A percentile compares a stretch with the other conserved stretches of the same genome.
These are phyloP conservation scores for Coemansia sp. DNA, from an alignment of 192 early-diverging fungal genomes.

Conservation along the genomic window DNA sequence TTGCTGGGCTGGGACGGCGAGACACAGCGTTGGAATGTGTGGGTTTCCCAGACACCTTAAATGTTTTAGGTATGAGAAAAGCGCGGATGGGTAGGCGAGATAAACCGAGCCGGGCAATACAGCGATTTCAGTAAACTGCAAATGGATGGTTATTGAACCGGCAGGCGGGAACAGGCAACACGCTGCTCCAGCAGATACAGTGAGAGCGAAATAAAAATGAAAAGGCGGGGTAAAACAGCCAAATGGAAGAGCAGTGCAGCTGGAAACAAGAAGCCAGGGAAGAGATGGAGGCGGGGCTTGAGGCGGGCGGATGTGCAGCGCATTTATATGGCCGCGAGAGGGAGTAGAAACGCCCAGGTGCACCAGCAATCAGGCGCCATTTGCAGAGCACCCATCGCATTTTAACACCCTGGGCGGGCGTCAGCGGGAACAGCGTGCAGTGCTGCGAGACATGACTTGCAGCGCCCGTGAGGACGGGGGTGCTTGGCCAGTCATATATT, in stretches of 20 bases:
- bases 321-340: slow-evolving; percentile 2
- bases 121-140: background rate
- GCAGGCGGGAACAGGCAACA: background rate
- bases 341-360: slow-evolving; percentile 2
- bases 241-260: background rate
- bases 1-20: background rate
- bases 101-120: background rate
- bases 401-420: background rate
- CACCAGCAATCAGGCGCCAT: slow-evolving; percentile 3
- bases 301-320: background rate
- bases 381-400: slow-evolving; percentile 1
- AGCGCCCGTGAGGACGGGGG: background rate
- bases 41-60: background rate
- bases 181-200: background rate
- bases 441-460: background rate
- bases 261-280: slow-evolving; percentile 6
- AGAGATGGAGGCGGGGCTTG: slow-evolving; percentile 1
- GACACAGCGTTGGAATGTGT: background rate
- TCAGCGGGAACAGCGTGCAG: background rate
- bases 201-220: background rate
- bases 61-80: background rate
- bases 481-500: background rate
- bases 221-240: background rate
- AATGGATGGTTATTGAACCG: background rate
- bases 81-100: too few species aligned